Evolutionary conservation across 495 filamentous ascomycete species (phyloP), one percentile per base, ranked within the genome.

Genomic region (Arthonia radiata): DNA sequence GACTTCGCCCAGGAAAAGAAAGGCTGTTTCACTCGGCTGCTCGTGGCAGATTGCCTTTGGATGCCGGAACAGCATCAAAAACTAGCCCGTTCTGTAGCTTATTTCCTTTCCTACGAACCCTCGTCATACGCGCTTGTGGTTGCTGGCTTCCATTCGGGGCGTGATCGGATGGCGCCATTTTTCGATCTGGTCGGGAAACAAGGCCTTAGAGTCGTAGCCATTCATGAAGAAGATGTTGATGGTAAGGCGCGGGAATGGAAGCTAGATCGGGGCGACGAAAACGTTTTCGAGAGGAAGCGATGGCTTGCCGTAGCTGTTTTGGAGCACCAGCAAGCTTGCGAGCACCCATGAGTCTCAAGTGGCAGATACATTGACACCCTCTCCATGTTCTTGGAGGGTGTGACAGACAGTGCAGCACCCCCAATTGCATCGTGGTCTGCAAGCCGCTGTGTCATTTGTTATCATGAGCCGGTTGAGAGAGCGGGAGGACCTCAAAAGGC

Each of bases 1-100:
- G 22, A 44, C 0, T 64, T 78, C 36, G 63, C 72, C 1, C 26
- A 31, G 2, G 36, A 32, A 5, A 39, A 67, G 34, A 49, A 48
- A 4, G 55, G 53, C 5, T 31, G 31, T 2, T 89, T 67, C 40
- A 67, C 65, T 5, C 61, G 70, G 27, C 65, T 91, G 14, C 52
- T 89, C 17, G 72, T 69, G 2, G 73, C 76, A 23, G 81, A 91
- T 40, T 89, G 77, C 43, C 54, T 78, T 32, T 93, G 80, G 81
- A 79, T 90, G 71, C 58, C 53, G 8, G 59, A 50, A 40, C 64
- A 86, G 50, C 81, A 91, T 41, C 52, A 48, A 15, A 75, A 74
- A 39, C 61, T 93, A 9, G 56, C 52, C 22, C 47, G 44, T 13
- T 79, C 72, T 5, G 67, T 91, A 42, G 44, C 51, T 8, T 69